These are phyloP conservation scores for Paraurostyla sp. DNA, from an alignment of 73 alveolate species.

Conservation along the genomic window DNA sequence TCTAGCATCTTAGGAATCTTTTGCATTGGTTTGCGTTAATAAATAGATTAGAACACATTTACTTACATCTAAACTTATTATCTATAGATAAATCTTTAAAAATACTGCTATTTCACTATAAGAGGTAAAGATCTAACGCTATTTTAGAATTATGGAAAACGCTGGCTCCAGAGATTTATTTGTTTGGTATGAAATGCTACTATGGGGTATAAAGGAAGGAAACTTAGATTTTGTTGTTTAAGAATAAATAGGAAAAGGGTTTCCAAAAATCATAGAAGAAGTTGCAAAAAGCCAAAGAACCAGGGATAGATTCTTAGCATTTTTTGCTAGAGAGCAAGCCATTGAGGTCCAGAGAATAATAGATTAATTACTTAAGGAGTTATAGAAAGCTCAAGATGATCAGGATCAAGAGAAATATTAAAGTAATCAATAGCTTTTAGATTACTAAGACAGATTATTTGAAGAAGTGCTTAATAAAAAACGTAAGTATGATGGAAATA, in stretches of 20 bases:
- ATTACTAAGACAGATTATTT: not conserved
- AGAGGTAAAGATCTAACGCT: not conserved
- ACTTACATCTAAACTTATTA: conserved; percentile 21
- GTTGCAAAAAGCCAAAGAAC: not conserved
- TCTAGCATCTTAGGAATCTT: conserved; percentile 52
- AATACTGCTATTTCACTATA: not conserved
- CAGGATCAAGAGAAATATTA: not conserved
- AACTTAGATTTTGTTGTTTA: not conserved
- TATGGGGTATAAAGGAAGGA: conserved; percentile 48
- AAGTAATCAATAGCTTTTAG: not conserved
- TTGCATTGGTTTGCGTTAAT: not conserved
- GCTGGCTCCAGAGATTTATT: conserved; percentile 38
- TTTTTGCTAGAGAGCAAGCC: no score
- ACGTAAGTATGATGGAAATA: conserved; percentile 59
- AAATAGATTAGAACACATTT: conserved; percentile 18
- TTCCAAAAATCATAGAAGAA: not conserved
- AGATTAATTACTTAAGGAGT: not conserved
- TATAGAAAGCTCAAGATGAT: not conserved
- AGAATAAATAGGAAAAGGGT: not conserved
- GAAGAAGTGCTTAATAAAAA: conserved; percentile 15
- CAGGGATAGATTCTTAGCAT: conserved; percentile 28
- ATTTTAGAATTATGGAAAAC: conserved; percentile 48
- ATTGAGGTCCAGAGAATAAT: no score
- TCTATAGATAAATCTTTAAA: not conserved
- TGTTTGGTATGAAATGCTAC: conserved; percentile 32